phyloP scores from a whole-genome alignment of 805 yeast genomes.

The Yarrowia porcina region DNA sequence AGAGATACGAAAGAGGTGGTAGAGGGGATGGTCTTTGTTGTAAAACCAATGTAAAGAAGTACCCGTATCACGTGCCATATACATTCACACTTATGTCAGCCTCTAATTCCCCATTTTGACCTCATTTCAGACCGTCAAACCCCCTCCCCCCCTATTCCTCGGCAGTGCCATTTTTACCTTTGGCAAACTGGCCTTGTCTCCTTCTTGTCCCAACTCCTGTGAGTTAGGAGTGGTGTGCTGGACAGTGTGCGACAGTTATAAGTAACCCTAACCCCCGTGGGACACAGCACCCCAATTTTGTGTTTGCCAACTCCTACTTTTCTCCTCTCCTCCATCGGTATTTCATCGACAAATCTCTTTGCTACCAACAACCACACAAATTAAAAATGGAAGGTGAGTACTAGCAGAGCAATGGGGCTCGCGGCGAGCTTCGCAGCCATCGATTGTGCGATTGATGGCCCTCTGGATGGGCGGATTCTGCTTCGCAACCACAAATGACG shows the following conservation, averaged over 20 bases:
- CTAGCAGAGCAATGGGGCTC: not conserved
- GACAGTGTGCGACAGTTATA: not conserved
- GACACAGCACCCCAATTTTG: slow-evolving; percentile 27
- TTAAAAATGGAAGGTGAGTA: slow-evolving; percentile 30
- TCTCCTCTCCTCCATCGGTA: slow-evolving; percentile 27
- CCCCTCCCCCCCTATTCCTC: slow-evolving; percentile 18
- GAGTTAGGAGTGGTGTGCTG: not conserved
- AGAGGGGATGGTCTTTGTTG: not conserved
- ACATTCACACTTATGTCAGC: too few species aligned
- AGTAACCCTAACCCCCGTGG: slow-evolving; percentile 16
- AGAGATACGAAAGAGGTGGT: not conserved
- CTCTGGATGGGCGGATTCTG: not conserved
- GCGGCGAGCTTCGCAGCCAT: not conserved
- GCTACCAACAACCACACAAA: slow-evolving; percentile 26
- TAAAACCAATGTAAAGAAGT: too few species aligned
- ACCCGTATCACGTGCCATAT: too few species aligned
- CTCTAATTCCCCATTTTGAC: not conserved
- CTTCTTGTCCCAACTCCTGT: slow-evolving; percentile 2
- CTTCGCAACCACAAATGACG: not conserved
- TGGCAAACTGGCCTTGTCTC: slow-evolving; percentile 10
- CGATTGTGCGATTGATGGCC: slow-evolving; percentile 5
- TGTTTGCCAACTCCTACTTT: slow-evolving; percentile 27
- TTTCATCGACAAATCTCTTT: slow-evolving; percentile 26
- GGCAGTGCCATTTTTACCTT: slow-evolving; percentile 21
- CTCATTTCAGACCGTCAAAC: not conserved